phyloP scores from a whole-genome alignment of 345 rosid genomes.

The Linum tenue region DNA sequence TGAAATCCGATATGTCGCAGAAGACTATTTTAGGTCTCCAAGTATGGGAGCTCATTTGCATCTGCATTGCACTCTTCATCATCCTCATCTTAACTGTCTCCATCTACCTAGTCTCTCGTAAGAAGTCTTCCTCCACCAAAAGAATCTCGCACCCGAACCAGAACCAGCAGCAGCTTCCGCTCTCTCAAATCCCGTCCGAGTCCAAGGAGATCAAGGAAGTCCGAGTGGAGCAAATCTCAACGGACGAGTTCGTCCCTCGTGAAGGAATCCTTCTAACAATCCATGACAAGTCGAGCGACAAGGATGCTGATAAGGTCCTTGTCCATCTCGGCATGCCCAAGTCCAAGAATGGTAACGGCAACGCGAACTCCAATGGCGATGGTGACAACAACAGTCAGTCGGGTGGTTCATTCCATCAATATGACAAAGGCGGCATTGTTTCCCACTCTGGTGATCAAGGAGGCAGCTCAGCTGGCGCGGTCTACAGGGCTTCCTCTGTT shows the following conservation, averaged over 20 bases:
- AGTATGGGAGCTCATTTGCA: slow-evolving; percentile 83
- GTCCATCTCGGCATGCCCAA: slow-evolving; percentile 73
- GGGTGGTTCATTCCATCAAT: slow-evolving; percentile 48
- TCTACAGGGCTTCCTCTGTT: slow-evolving; percentile 61
- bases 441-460: slow-evolving; percentile 75
- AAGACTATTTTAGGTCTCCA: slow-evolving; percentile 63
- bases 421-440: slow-evolving; percentile 48
- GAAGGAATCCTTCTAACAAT: slow-evolving; percentile 67
- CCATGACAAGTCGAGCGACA: slow-evolving; percentile 56
- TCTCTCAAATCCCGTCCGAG: slow-evolving; percentile 59
- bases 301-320: slow-evolving; percentile 68
- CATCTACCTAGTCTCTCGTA: slow-evolving; percentile 42
- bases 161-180: slow-evolving; percentile 24
- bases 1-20: slow-evolving; percentile 58
- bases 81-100: slow-evolving; percentile 67
- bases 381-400: slow-evolving; percentile 49
- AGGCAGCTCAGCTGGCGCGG: slow-evolving; percentile 32
- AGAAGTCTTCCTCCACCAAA: slow-evolving; percentile 46
- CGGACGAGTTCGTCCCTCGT: slow-evolving; percentile 50
- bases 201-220: slow-evolving; percentile 96
- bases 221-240: slow-evolving; percentile 64
- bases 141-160: slow-evolving; percentile 30
- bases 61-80: slow-evolving; percentile 63
- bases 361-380: not conserved
- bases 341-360: slow-evolving; percentile 23